Base-by-base conservation (phyloP, 306 rosid genomes). In the Morella rubra region DNA sequence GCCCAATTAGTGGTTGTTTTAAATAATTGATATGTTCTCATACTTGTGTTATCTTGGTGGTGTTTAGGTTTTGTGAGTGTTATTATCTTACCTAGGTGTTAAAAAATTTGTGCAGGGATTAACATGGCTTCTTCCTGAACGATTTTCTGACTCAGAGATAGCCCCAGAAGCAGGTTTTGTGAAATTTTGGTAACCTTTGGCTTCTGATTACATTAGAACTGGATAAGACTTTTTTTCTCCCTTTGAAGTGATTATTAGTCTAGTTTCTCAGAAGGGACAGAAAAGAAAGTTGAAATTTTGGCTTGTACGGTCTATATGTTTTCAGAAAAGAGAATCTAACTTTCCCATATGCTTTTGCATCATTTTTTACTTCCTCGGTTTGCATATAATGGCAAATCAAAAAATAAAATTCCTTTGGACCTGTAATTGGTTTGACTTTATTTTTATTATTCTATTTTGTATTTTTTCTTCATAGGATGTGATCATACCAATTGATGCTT, bases 81-180 rank as follows among this genome's bases (percentile, higher is more conserved):
- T 77, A 60, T 73, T 55, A 74, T 75, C 85, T 86, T 77, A 82
- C 68, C 24, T 76, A n/a, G 55, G 56, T 73, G 66, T 82, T 77
- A 74, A 82, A 50, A 81, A 71, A 82, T 65, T 18, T 83, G 55
- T 76, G 56, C 97, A 92, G 99, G 97, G 99, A 69, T 68, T 92
- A 86, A 92, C 99, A 18, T 95, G 97, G 97, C 91, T 95, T 91
- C 90, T 95, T 80, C 98, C 97, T 0, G 99, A 95, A 81, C 88
- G 97, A 22, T 95, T 95, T 84, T 95, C 99, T 22, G 88, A 87
- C 59, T 92, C 99, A 79, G 99, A 95, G 83, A 95, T 95, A 82
- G 99, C 90, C 78, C 99, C 99, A 81, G 99, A 95, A 95, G 97
- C 99, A 95, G 97, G 99, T 95, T 87, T 95, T 87, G 91, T 92